Conservation (phyloP, 2,329 filamentous ascomycete species). For the Colletotrichum scovillei region DNA sequence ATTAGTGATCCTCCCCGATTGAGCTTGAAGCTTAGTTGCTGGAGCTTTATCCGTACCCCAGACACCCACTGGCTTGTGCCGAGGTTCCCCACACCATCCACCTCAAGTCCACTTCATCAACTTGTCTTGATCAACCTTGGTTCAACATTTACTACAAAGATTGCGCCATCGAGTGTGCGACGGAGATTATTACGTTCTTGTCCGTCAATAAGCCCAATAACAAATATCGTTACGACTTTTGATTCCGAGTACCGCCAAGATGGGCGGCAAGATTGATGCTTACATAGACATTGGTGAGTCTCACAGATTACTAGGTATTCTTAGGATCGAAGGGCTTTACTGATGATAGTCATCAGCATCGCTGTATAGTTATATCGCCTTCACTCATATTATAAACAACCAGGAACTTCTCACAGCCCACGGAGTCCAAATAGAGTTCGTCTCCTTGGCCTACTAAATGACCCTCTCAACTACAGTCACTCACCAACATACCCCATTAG, state of each 20-base stretch:
- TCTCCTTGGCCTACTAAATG: neutral
- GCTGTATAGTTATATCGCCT: conserved; percentile 66
- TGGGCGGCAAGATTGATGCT: conserved; percentile 72
- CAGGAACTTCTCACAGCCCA: conserved; percentile 65
- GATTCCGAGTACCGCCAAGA: conserved; percentile 44
- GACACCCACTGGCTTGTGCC: conserved; percentile 12
- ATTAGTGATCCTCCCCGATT: conserved; percentile 21
- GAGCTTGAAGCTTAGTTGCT: neutral
- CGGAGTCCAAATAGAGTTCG: conserved; percentile 74
- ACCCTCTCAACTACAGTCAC: neutral
- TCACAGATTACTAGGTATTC: neutral
- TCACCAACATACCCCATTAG: conserved; percentile 49
- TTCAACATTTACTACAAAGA: neutral
- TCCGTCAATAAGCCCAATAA: neutral
- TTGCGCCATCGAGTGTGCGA: conserved; percentile 9
- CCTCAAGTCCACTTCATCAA: conserved; percentile 10
- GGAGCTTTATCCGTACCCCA: conserved; percentile 18
- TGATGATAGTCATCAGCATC: conserved; percentile 63
- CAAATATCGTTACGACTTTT: neutral
- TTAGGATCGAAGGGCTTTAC: neutral
- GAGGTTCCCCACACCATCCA: conserved; percentile 26
- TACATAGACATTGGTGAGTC: conserved; percentile 74
- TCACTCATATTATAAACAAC: conserved; percentile 69
- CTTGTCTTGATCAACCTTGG: neutral
- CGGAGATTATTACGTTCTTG: neutral